phyloP scores from a whole-genome alignment of 352 stramenopile species.

The Pelagophyceae sp. region DNA sequence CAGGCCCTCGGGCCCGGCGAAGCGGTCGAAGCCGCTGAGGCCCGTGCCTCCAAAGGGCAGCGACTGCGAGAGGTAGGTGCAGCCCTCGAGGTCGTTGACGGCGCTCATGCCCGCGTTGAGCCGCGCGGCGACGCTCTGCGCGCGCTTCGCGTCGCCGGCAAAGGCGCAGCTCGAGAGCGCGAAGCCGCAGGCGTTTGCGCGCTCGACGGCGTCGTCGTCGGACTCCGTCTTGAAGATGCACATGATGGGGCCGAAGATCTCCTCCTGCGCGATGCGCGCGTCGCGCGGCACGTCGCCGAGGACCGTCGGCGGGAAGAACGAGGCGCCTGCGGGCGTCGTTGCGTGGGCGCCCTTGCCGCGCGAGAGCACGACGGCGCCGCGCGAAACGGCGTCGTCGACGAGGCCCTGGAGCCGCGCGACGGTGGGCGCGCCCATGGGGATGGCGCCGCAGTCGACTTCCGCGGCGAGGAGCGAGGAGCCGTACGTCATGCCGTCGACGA shows the following conservation, averaged over 20 bases:
- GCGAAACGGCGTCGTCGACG: slow-evolving; percentile 42
- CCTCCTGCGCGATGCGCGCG: slow-evolving; percentile 64
- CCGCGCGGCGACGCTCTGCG: slow-evolving; percentile 34
- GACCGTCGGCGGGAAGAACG: slow-evolving; percentile 65
- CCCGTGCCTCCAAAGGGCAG: slow-evolving; percentile 62
- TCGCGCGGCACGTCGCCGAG: slow-evolving; percentile 38
- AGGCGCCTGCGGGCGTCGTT: not conserved
- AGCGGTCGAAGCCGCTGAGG: slow-evolving; percentile 52
- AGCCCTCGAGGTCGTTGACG: slow-evolving; percentile 56
- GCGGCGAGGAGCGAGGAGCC: not conserved
- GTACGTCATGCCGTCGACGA: not conserved
- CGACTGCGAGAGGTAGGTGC: slow-evolving; percentile 55
- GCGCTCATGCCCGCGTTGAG: slow-evolving; percentile 51
- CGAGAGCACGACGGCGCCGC: slow-evolving; percentile 42
- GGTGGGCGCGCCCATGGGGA: slow-evolving; percentile 7
- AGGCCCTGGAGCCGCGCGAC: slow-evolving; percentile 46
- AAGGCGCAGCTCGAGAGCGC: slow-evolving; percentile 76
- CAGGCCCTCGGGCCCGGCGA: slow-evolving; percentile 74
- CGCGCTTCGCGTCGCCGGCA: slow-evolving; percentile 32
- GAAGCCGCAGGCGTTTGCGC: slow-evolving; percentile 51
- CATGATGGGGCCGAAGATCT: slow-evolving; percentile 91
- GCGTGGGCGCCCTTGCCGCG: slow-evolving; percentile 58
- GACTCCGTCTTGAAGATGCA: slow-evolving; percentile 57
- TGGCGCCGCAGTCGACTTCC: slow-evolving; percentile 5
- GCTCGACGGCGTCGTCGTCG: slow-evolving; percentile 47